A percentile compares a stretch with the other conserved stretches of the same genome.
These are phyloP conservation scores for Coriaria nepalensis DNA, from an alignment of 306 rosid species.

Conservation along the genomic window DNA sequence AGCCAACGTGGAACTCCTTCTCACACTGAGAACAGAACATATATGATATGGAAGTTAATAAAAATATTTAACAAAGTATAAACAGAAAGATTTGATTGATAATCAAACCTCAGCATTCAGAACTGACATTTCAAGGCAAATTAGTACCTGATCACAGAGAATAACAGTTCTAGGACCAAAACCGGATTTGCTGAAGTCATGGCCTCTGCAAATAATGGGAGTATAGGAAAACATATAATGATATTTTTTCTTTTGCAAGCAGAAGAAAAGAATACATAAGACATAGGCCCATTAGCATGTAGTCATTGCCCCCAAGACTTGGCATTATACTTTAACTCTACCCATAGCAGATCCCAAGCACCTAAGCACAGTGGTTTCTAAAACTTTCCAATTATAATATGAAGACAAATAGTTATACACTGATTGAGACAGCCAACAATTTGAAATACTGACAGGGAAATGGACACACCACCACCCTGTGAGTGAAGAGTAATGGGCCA, in stretches of 20 bases:
- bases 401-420: no score
- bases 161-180: conserved; percentile 65
- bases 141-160: conserved; percentile 73
- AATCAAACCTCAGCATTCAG: neutral
- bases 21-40: conserved; percentile 43
- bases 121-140: neutral
- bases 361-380: no score
- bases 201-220: conserved; percentile 29
- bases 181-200: conserved; percentile 33
- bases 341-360: no score
- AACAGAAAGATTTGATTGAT: neutral
- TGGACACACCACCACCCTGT: no score
- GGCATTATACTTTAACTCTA: no score
- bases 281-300: neutral
- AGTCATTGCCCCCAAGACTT: neutral
- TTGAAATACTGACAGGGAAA: no score
- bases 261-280: neutral
- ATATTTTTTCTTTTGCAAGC: no score
- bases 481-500: no score
- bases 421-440: no score
- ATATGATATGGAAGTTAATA: neutral
- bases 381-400: no score
- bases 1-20: conserved; percentile 66
- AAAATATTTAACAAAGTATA: neutral
- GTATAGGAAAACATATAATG: conserved; percentile 7